Conservation (phyloP, 2,329 filamentous ascomycete species). For the Onygena corvina region DNA sequence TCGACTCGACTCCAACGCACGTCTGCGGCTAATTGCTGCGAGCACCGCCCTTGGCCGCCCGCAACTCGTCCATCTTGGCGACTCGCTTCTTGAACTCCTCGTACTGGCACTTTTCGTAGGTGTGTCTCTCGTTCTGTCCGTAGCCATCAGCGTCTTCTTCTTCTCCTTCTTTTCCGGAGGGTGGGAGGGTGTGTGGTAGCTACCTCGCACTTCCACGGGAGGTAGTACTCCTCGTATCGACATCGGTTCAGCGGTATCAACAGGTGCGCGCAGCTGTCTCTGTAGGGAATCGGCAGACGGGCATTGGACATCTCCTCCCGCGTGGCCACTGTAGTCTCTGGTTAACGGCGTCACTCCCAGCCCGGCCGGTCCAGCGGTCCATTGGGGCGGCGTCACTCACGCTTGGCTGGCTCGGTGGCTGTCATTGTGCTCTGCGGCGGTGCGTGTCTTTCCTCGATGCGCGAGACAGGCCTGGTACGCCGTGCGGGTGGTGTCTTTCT, state of each 20-base stretch:
- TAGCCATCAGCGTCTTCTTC: conserved; percentile 5
- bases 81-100: conserved; percentile 97
- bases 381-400: conserved; percentile 12
- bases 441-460: not conserved
- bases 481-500: conserved; percentile 2
- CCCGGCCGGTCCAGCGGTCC: too few relatives aligned
- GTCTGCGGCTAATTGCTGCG: conserved; percentile 59
- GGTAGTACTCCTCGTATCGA: conserved; percentile 79
- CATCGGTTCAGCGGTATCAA: conserved; percentile 93
- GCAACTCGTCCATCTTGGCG: conserved; percentile 94
- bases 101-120: conserved; percentile 99
- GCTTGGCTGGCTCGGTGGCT: conserved; percentile 10
- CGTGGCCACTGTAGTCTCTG: conserved; percentile 43
- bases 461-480: not conserved
- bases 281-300: conserved; percentile 75
- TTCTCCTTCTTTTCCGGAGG: not conserved
- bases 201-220: conserved; percentile 98
- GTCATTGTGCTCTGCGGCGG: conserved; percentile 8
- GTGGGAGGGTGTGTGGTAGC: not conserved
- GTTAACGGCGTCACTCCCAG: too few relatives aligned
- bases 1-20: too few relatives aligned
- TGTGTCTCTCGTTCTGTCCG: conserved; percentile 78
- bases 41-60: conserved; percentile 68
- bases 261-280: conserved; percentile 89
- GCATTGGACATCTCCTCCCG: conserved; percentile 91